Conservation (phyloP, 129 eudicot species). For the Scalesia atractyloides region DNA sequence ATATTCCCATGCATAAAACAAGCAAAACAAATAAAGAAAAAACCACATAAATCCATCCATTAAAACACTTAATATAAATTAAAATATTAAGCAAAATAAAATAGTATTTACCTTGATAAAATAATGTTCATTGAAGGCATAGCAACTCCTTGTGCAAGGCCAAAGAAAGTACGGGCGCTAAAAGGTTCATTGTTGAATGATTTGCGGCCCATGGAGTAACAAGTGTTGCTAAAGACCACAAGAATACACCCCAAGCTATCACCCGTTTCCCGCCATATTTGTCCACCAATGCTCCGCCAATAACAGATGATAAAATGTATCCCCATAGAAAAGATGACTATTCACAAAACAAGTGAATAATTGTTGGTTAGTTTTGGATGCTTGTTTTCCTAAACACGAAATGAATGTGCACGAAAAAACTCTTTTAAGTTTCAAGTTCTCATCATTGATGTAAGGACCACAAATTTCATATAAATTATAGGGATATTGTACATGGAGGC, state of each 20-base stretch:
- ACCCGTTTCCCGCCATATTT: conserved; percentile 87
- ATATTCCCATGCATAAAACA: background rate
- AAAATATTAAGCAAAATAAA: background rate
- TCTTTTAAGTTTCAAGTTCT: background rate
- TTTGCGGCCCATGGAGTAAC: conserved; percentile 98
- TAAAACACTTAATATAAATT: background rate
- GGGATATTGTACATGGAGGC: background rate
- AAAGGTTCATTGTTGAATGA: conserved; percentile 76
- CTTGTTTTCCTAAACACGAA: conserved; percentile 2
- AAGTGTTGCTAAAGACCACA: conserved; percentile 93
- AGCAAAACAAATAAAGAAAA: background rate
- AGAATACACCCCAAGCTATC: conserved; percentile 86
- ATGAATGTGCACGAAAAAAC: conserved; percentile 9
- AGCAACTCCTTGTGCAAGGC: conserved; percentile 96
- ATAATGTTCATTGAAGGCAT: conserved; percentile 88
- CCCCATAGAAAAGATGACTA: conserved; percentile 99
- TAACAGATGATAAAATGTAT: conserved; percentile 85
- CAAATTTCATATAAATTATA: background rate
- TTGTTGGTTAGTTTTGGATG: background rate
- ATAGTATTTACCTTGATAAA: conserved; percentile 61
- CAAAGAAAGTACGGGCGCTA: conserved; percentile 85
- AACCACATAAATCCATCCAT: too few species aligned
- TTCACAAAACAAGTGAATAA: conserved; percentile 16
- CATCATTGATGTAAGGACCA: background rate
- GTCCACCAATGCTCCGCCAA: conserved; percentile 96